Conservation (phyloP, 495 filamentous ascomycete genomes). For the Acidiella bohemica region DNA sequence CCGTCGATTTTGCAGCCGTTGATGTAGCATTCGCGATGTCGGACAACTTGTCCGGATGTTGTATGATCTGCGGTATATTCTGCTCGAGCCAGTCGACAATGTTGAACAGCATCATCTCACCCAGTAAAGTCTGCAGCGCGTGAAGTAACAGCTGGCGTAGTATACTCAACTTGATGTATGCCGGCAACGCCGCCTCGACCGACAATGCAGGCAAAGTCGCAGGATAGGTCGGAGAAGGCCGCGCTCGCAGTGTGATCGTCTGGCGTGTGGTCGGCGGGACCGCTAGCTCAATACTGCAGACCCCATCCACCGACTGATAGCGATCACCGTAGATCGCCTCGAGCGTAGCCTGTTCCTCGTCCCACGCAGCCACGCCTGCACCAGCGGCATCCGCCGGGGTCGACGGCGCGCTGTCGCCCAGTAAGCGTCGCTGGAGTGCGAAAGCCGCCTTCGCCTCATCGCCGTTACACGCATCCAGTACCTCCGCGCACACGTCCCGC, state of each 20-base stretch:
- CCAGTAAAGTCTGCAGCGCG: conserved; percentile 52
- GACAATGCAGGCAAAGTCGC: conserved; percentile 58
- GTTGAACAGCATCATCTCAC: conserved; percentile 79
- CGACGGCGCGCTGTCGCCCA: conserved; percentile 15
- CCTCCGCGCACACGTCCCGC: conserved; percentile 61
- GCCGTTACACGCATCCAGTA: conserved; percentile 49
- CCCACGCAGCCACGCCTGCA: conserved; percentile 46
- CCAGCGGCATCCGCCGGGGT: conserved; percentile 18
- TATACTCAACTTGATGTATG: conserved; percentile 83
- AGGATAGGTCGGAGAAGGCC: conserved; percentile 54
- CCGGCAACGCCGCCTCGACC: conserved; percentile 57
- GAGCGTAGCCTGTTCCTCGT: conserved; percentile 67
- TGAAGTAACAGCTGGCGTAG: conserved; percentile 62
- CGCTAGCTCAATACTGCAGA: conserved; percentile 51
- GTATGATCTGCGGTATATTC: conserved; percentile 59
- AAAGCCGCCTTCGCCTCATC: conserved; percentile 74
- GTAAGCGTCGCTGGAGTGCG: conserved; percentile 56
- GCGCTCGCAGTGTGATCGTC: conserved; percentile 36
- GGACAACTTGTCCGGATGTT: conserved; percentile 65
- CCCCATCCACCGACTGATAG: conserved; percentile 36
- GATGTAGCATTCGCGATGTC: conserved; percentile 63
- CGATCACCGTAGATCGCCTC: conserved; percentile 65
- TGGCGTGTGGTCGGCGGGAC: conserved; percentile 17
- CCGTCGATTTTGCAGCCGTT: conserved; percentile 27
- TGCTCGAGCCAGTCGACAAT: conserved; percentile 81